Conservation (phyloP, 73 alveolate genomes). For the Tetrahymena malaccensis region DNA sequence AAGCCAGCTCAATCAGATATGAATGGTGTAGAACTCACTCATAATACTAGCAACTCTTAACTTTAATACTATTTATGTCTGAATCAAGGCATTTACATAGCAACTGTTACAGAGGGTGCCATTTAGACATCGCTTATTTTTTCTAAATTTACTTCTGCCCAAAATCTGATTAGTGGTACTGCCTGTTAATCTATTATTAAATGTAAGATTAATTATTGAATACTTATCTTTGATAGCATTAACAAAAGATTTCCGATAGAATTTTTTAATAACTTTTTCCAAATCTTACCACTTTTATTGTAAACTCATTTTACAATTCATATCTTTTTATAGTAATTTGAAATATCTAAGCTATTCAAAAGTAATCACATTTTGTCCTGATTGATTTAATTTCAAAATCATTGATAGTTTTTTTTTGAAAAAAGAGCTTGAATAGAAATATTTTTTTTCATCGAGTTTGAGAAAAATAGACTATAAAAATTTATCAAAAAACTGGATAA, state of each 20-base stretch:
- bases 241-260: not conserved
- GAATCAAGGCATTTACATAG: not conserved
- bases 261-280: not conserved
- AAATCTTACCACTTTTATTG: not conserved
- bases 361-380: not conserved
- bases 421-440: not conserved
- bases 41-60: not conserved
- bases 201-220: not conserved
- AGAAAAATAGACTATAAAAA: not conserved
- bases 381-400: not conserved
- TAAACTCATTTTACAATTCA: not conserved
- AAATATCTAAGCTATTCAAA: too few relatives aligned
- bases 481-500: too few relatives aligned
- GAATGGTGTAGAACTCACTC: not conserved
- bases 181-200: not conserved
- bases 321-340: too few relatives aligned
- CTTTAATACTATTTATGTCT: not conserved
- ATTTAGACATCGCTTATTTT: not conserved
- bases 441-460: too few relatives aligned
- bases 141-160: not conserved
- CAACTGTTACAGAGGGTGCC: not conserved
- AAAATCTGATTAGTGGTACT: not conserved
- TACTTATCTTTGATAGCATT: not conserved
- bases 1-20: not conserved
- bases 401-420: not conserved